A percentile compares a stretch with the other conserved stretches of the same genome.
phyloP scores from a whole-genome alignment of 2,329 filamentous ascomycete genomes.

The Xylaria sp. region DNA sequence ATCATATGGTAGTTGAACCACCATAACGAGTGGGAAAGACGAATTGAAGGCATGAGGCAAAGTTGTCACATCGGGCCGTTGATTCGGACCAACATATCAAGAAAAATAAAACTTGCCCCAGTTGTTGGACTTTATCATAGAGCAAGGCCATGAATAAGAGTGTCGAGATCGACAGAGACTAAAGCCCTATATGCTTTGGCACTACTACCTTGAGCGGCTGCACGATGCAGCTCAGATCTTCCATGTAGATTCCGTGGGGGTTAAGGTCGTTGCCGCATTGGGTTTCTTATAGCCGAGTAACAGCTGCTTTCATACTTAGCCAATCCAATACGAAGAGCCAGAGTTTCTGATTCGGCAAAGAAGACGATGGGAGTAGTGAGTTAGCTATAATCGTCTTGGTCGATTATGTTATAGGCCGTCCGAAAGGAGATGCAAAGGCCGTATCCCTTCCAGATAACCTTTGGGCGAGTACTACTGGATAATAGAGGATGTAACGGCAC shows the following conservation, averaged over 20 bases:
- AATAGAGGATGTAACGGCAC: neutral
- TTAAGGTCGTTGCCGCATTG: constrained; percentile 13
- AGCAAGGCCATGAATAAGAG: constrained; percentile 11
- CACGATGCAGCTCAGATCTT: constrained; percentile 26
- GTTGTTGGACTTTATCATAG: constrained; percentile 15
- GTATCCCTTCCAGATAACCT: neutral
- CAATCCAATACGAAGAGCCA: too few relatives aligned
- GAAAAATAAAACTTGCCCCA: constrained; percentile 7
- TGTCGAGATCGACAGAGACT: constrained; percentile 2
- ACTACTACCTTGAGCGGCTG: constrained; percentile 29
- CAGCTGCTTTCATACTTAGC: neutral
- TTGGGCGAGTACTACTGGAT: neutral
- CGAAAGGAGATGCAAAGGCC: neutral
- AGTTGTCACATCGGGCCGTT: constrained; percentile 10
- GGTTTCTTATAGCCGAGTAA: neutral
- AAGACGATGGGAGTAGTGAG: neutral
- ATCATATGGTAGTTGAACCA: constrained; percentile 50
- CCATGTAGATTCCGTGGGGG: constrained; percentile 32
- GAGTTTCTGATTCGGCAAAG: neutral
- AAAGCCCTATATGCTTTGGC: constrained; percentile 4
- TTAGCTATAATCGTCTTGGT: neutral
- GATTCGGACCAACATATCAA: constrained; percentile 23
- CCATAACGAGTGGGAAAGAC: constrained; percentile 48
- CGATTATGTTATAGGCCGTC: neutral
- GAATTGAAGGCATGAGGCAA: constrained; percentile 38